Conservation (phyloP, 805 yeast species). For the Kodamaea lidongshanica region DNA sequence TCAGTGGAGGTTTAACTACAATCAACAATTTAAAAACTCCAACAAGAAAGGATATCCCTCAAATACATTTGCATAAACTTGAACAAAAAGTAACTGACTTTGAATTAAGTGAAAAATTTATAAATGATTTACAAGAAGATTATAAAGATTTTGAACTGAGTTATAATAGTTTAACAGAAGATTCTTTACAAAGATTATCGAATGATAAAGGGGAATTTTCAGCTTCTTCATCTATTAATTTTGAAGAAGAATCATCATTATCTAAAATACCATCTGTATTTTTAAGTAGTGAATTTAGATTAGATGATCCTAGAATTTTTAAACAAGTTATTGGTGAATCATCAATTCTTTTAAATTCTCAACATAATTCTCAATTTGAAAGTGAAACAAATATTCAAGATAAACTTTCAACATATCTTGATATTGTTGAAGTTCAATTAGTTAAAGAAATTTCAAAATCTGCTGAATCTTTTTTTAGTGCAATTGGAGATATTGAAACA, state of each 20-base stretch:
- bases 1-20: conserved; percentile 41
- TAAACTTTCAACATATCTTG: conserved; percentile 73
- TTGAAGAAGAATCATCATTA: conserved; percentile 4
- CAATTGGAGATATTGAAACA: conserved; percentile 69
- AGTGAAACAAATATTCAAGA: conserved; percentile 63
- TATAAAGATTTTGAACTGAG: conserved; percentile 33
- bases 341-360: conserved; percentile 34
- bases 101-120: conserved; percentile 16
- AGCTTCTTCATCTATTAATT: conserved; percentile 9
- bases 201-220: conserved; percentile 8
- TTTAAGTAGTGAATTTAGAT: conserved; percentile 59
- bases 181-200: conserved; percentile 25
- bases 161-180: conserved; percentile 33
- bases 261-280: conserved; percentile 59
- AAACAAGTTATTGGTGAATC: conserved; percentile 62
- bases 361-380: conserved; percentile 26
- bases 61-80: conserved; percentile 48
- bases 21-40: conserved; percentile 53
- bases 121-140: conserved; percentile 18
- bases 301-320: conserved; percentile 86
- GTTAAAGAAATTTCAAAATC: conserved; percentile 80
- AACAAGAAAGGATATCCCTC: conserved; percentile 78
- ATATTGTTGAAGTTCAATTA: conserved; percentile 73
- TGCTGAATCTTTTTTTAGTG: conserved; percentile 77
- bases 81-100: conserved; percentile 18